Percentiles rank a stretch among this genome's conserved stretches.
Conservation (phyloP, 371 early-diverging fungal species). For the Mucor saturninus region DNA sequence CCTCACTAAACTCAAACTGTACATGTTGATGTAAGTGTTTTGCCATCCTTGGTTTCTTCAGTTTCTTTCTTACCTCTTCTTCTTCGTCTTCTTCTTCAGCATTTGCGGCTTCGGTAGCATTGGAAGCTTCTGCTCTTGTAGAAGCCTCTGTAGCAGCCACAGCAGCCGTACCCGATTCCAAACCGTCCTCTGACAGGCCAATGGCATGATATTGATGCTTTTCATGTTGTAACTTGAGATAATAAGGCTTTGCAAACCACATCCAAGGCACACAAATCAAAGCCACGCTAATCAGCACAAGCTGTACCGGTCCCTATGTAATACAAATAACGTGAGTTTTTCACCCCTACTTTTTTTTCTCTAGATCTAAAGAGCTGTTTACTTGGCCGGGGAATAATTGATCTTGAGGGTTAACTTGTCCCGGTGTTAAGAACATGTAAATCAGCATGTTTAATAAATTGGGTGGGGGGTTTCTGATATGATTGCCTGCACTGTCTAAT, state of each 20-base stretch:
- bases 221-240: slow-evolving; percentile 79
- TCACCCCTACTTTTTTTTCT: not conserved
- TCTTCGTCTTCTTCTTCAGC: slow-evolving; percentile 8
- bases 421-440: slow-evolving; percentile 98
- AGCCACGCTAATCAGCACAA: slow-evolving; percentile 82
- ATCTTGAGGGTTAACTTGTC: slow-evolving; percentile 72
- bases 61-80: slow-evolving; percentile 6
- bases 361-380: not conserved
- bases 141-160: slow-evolving; percentile 3
- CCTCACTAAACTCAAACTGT: slow-evolving; percentile 89
- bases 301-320: slow-evolving; percentile 73
- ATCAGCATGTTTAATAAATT: slow-evolving; percentile 97
- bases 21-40: not conserved
- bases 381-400: slow-evolving; percentile 84
- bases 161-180: slow-evolving; percentile 28
- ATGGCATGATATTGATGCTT: slow-evolving; percentile 73
- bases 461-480: slow-evolving; percentile 82
- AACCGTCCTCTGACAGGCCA: slow-evolving; percentile 50
- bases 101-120: not conserved
- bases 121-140: not conserved
- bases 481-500: slow-evolving; percentile 66
- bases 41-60: not conserved
- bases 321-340: not conserved
- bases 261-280: slow-evolving; percentile 96
- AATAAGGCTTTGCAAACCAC: slow-evolving; percentile 94